Evolutionary conservation across 768 basidiomycete genomes (phyloP), one percentile per base, ranked within the genome.

Genomic region (Tylopilus vinaceipallidus): DNA sequence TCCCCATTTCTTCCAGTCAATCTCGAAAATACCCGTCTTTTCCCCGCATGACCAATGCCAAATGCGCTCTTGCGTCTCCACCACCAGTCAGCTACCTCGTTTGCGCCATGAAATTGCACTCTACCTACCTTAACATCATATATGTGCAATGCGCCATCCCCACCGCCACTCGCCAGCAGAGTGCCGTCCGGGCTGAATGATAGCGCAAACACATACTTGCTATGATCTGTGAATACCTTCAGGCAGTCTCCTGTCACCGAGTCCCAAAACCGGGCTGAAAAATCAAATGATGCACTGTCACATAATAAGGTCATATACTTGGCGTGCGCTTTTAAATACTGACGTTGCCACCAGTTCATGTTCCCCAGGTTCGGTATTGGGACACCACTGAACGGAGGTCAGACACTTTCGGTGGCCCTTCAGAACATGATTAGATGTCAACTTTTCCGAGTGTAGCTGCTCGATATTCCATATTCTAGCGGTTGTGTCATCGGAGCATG

Each of bases 231-330:
- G 60, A 95, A 85, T 17, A 83, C 73, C 52, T 82, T 76, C 29
- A 91, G 65, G 62, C 91, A 94, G 37, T 81, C 76, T 24, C 91
- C 91, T 0, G 85, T 85, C 38, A 78, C 76, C 3, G 84, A 80
- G 66, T 94, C 86, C 92, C 92, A 95, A 26, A 95, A 56, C 35
- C 89, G 81, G 5, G 87, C 80, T 2, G 90, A 88, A 13, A 74
- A 73, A 61, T 95, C 93, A 60, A 91, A 91, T 5, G 90, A 90
- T 10, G 84, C 80, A 8, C 88, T 92, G 56, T 24, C 30, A 26
- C 40, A 47, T 24, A 22, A 39, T 42, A 17, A 55, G 55, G 19
- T 55, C 33, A 22, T 40, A 17, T 20, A 29, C 35, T 29, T 17
- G 27, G 20, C 42, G n/a, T 39, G n/a, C 13, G 10, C 32, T n/a